phyloP scores from a whole-genome alignment of 768 basidiomycete genomes.

The Tephrocybe sp. region DNA sequence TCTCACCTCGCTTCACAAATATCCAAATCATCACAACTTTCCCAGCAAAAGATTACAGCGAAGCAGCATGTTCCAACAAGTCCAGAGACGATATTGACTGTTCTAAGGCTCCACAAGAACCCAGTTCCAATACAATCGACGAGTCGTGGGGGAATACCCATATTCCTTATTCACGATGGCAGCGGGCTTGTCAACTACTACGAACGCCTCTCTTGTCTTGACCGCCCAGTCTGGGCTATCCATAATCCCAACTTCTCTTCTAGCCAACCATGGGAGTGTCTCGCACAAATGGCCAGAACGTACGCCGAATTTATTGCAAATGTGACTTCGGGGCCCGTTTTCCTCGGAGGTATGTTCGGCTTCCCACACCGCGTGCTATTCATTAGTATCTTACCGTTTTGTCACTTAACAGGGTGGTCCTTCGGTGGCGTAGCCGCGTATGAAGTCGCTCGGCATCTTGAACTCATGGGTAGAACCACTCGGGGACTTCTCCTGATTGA shows the following conservation, averaged over 20 bases:
- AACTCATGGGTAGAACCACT: slow-evolving; percentile 39
- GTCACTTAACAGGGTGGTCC: slow-evolving; percentile 63
- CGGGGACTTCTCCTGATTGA: slow-evolving; percentile 67
- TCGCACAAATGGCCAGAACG: slow-evolving; percentile 49
- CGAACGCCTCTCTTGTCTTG: slow-evolving; percentile 41
- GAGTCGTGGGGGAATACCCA: slow-evolving; percentile 28
- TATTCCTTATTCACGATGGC: slow-evolving; percentile 74
- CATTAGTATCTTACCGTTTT: neutral
- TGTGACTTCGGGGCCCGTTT: slow-evolving; percentile 34
- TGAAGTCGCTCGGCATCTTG: slow-evolving; percentile 55
- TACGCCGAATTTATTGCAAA: slow-evolving; percentile 45
- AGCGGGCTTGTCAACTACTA: slow-evolving; percentile 59
- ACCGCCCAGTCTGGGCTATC: slow-evolving; percentile 59
- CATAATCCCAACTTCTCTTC: slow-evolving; percentile 50
- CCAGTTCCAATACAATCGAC: slow-evolving; percentile 38
- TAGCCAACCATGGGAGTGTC: slow-evolving; percentile 43
- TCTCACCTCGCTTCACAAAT: slow-evolving; percentile 22
- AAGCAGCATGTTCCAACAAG: neutral
- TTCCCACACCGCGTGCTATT: neutral
- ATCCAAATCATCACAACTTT: neutral
- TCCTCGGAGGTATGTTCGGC: slow-evolving; percentile 55
- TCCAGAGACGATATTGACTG: slow-evolving; percentile 12
- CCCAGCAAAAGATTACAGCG: neutral
- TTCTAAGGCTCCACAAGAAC: slow-evolving; percentile 24
- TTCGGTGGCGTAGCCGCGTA: slow-evolving; percentile 75